Base-by-base conservation (phyloP, 179 eudicot genomes). In the Drosera spatulata region DNA sequence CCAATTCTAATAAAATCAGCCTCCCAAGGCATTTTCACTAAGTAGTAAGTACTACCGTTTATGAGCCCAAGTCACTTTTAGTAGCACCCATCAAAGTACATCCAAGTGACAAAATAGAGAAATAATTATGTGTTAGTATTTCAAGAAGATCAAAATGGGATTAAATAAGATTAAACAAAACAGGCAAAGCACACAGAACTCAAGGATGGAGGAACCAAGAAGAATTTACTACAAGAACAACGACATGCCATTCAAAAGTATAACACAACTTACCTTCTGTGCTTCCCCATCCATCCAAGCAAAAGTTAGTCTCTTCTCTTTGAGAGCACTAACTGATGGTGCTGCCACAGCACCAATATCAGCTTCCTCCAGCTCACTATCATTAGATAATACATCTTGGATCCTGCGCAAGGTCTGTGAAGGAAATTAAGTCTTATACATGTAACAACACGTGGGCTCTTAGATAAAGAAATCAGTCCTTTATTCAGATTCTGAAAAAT, bases 281-380 rank as follows among this genome's bases (percentile, higher is more conserved):
- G 71, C 80, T 70, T 88, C 96, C 60, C 96, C 96, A 63, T 86
- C 94, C 67, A 88, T 80, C 96, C 96, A 88, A 68, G 90, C 76
- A 63, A 91, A 79, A 47, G 98, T 83, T 69, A 88, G 65, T 50
- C 98, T 73, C 60, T 79, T 93, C 63, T 86, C 84, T 72, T 78
- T 75, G 58, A 80, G 69, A 57, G 90, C 93, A 67, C 45, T 56
- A 38, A 77, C 75, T 51, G 90, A 70, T 63, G 77, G 75, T 46
- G 73, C 70, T 61, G 78, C 73, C 57, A 60, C 13, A 55, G 69
- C 68, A 60, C 74, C 71, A 42, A 72, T 63, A 77, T 66, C 73
- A 60, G 60, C 71, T 48, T 51, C 57, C 54, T 80, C 69, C 61
- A 64, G 56, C 44, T 68, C 64, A 57, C 51, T 77, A 70, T 75